A percentile compares a stretch with the other conserved stretches of the same genome.
These are phyloP conservation scores for Coprinopsis cinerea DNA, from an alignment of 768 basidiomycete species.

Conservation along the genomic window DNA sequence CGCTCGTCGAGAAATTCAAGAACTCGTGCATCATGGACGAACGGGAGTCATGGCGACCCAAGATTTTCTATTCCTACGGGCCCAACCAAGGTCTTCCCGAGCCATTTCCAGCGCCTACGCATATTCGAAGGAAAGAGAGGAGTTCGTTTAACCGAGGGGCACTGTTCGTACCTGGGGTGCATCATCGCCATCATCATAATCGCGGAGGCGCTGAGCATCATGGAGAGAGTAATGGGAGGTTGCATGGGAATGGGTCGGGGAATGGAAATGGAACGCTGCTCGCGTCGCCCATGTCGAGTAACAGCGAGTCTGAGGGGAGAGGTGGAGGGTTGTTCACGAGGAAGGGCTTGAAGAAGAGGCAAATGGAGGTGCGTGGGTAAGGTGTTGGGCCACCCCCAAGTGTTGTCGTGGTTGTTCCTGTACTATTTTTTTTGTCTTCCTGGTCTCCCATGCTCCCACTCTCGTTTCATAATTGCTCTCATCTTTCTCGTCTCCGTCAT, in stretches of 20 bases:
- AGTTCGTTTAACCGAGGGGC: conserved; percentile 74
- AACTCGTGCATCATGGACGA: conserved; percentile 90
- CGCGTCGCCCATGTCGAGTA: background rate
- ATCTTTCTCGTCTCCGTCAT: too few species aligned
- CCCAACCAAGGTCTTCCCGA: conserved; percentile 68
- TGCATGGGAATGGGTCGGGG: too few species aligned
- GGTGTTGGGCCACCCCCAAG: too few species aligned
- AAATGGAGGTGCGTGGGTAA: background rate
- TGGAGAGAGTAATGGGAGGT: too few species aligned
- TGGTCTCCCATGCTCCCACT: too few species aligned
- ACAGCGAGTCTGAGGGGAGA: background rate
- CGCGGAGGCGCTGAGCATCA: background rate
- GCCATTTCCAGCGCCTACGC: conserved; percentile 79
- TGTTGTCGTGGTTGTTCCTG: too few species aligned
- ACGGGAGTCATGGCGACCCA: conserved; percentile 74
- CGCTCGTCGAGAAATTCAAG: conserved; percentile 87
- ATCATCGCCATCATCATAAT: conserved; percentile 4
- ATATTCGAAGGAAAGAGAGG: conserved; percentile 76
- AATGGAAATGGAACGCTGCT: background rate
- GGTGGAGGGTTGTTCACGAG: background rate
- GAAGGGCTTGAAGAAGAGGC: background rate
- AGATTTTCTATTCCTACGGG: conserved; percentile 78
- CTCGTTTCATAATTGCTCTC: too few species aligned
- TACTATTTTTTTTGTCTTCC: too few species aligned
- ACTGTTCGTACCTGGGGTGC: conserved; percentile 49